Conservation (phyloP, 2,329 filamentous ascomycete species). For the Penicillium glabrum region DNA sequence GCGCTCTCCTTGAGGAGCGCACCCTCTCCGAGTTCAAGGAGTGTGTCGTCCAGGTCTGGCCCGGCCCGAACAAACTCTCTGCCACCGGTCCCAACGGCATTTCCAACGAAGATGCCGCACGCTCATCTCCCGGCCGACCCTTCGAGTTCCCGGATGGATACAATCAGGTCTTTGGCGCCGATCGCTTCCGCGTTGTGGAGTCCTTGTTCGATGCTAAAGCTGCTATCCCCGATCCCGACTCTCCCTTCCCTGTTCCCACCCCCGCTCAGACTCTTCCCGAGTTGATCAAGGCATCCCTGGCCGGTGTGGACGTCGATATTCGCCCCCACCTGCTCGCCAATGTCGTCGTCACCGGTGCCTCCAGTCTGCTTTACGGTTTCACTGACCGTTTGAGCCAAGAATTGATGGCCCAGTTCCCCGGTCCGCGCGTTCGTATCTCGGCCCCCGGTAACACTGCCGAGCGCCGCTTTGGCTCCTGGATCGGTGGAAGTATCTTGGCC, state of each 20-base stretch:
- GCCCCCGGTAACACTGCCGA: slow-evolving; percentile 84
- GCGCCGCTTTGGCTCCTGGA: slow-evolving; percentile 89
- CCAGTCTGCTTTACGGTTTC: slow-evolving; percentile 84
- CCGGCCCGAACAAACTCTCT: slow-evolving; percentile 68
- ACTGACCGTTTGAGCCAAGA: slow-evolving; percentile 87
- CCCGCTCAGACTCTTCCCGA: slow-evolving; percentile 80
- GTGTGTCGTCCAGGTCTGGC: slow-evolving; percentile 92
- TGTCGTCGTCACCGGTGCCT: slow-evolving; percentile 88
- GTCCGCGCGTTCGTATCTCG: slow-evolving; percentile 82
- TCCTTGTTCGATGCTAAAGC: slow-evolving; percentile 86
- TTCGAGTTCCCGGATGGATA: slow-evolving; percentile 98
- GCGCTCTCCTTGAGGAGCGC: slow-evolving; percentile 83
- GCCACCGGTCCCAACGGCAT: slow-evolving; percentile 52
- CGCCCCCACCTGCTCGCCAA: slow-evolving; percentile 80
- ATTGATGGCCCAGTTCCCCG: slow-evolving; percentile 76
- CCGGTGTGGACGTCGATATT: slow-evolving; percentile 83
- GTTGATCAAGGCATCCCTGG: slow-evolving; percentile 74
- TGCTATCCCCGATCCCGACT: slow-evolving; percentile 56
- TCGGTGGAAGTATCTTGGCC: slow-evolving; percentile 92
- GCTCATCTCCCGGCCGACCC: slow-evolving; percentile 72
- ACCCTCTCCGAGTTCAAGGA: slow-evolving; percentile 97
- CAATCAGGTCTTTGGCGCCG: slow-evolving; percentile 90
- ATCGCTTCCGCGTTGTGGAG: slow-evolving; percentile 83
- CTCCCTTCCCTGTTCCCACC: slow-evolving; percentile 53
- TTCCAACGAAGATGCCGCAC: slow-evolving; percentile 73